Base-by-base conservation (phyloP, 2,329 filamentous ascomycete species). In the Epichloe sylvatica region DNA sequence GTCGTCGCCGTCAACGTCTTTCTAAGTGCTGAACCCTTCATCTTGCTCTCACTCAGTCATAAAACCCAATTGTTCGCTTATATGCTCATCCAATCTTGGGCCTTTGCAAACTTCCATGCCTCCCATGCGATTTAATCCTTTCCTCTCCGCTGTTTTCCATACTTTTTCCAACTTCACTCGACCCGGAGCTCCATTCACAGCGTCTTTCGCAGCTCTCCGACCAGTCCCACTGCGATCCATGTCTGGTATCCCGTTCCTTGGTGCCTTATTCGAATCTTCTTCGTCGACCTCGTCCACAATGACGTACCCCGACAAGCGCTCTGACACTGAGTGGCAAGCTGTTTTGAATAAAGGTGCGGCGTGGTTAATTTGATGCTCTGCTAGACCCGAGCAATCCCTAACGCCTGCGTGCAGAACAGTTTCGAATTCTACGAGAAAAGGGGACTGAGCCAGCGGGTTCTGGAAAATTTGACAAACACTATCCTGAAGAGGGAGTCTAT, bases 381-480 rank as follows among this genome's bases (percentile, higher is more conserved):
- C 7, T 30, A 11, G 11, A 36, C 11, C 11, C n/a, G 48, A 35
- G 12, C 34, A 23, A 23, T 36, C 7, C 12, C 55, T 55, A 34
- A 59, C 48, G 48, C 23, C n/a, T 4, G 11, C 21, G 7, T 38
- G 11, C 59, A 95, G 91, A 96, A 62, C 92, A 98, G 76, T 98
- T 97, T 74, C 86, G 87, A 56, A 78, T 98, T 62, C 80, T 98
- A 49, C 84, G 92, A 55, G 73, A 94, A 65, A 91, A 96, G 67
- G 92, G 90, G 59, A 98, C 92, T 43, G 94, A 98, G 65, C 69
- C 78, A 2, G 79, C 91, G 15, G 82, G 79, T 57, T 81, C 83
- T 5, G 90, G 91, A 60, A 80, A 84, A 65, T 96, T 85, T 65
- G 84, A 98, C 72, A 88, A 91, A 66, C 89, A 96, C 73, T 77